phyloP scores from a whole-genome alignment of 139 green algal genomes.

The Mesotaenium endlicherianum region DNA sequence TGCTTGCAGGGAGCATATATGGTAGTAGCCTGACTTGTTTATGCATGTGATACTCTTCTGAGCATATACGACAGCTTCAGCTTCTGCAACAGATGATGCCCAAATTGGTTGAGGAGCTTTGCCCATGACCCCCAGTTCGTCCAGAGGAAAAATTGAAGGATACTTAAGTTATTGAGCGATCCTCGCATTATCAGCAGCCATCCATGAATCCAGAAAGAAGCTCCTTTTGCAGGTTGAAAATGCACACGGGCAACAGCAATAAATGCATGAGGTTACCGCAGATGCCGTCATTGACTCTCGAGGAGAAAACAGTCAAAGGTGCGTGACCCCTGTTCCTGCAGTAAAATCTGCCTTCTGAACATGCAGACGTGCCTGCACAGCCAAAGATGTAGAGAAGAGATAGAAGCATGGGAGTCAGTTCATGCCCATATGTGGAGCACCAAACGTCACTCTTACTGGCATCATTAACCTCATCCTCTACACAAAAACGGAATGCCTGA shows the following conservation, averaged over 20 bases:
- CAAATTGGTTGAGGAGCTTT: too few relatives aligned
- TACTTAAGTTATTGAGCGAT: background rate
- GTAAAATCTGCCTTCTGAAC: constrained; percentile 78
- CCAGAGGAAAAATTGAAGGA: background rate
- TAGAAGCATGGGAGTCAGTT: background rate
- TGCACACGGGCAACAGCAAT: background rate
- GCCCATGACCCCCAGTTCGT: too few relatives aligned
- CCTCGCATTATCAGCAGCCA: background rate
- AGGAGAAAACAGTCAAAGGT: constrained; percentile 64
- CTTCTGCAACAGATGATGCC: too few relatives aligned
- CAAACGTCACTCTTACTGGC: background rate
- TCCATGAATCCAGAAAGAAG: background rate
- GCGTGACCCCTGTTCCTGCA: constrained; percentile 77
- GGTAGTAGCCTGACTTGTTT: background rate
- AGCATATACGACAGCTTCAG: background rate
- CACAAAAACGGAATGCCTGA: background rate
- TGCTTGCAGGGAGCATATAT: background rate
- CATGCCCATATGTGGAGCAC: background rate
- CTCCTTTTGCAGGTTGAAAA: background rate
- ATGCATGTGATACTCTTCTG: background rate
- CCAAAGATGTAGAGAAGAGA: background rate
- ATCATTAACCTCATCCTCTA: background rate
- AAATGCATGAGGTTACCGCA: constrained; percentile 70
- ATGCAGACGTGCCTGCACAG: constrained; percentile 81
- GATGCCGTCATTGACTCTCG: constrained; percentile 90